Percentiles rank a stretch among this genome's conserved stretches.
Evolutionary conservation across 192 early-diverging fungal genomes (phyloP).

Genomic region (Linderina pennispora): DNA sequence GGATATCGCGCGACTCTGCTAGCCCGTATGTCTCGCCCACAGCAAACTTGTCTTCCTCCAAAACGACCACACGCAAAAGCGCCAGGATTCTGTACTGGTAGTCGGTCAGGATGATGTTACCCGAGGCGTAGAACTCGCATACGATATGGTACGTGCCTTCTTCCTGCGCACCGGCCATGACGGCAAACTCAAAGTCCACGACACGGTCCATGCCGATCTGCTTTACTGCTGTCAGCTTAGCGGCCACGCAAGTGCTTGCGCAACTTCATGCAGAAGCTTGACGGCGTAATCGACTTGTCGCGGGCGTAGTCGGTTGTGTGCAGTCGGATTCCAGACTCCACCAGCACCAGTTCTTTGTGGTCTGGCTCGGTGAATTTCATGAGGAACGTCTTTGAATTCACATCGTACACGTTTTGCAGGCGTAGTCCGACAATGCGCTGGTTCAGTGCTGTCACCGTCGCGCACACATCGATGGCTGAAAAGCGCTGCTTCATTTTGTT

Average conservation of each 20-base stretch:
- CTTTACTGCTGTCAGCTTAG: slow-evolving; percentile 64
- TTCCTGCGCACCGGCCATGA: slow-evolving; percentile 17
- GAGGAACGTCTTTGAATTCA: slow-evolving; percentile 82
- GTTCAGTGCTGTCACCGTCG: slow-evolving; percentile 65
- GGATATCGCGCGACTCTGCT: slow-evolving; percentile 38
- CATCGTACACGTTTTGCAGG: slow-evolving; percentile 94
- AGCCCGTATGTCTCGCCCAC: slow-evolving; percentile 74
- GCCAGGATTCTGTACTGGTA: slow-evolving; percentile 77
- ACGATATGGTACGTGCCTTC: slow-evolving; percentile 65
- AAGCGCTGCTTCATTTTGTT: slow-evolving; percentile 80
- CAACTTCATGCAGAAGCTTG: slow-evolving; percentile 83
- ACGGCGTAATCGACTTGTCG: slow-evolving; percentile 82
- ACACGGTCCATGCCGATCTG: slow-evolving; percentile 91
- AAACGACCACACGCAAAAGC: slow-evolving; percentile 80
- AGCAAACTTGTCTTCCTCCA: slow-evolving; percentile 67
- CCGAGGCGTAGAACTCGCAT: slow-evolving; percentile 75
- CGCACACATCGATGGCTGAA: slow-evolving; percentile 81
- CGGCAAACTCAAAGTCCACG: slow-evolving; percentile 89
- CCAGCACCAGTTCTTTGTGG: slow-evolving; percentile 75
- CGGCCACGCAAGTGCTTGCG: slow-evolving; percentile 88
- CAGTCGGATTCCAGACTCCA: slow-evolving; percentile 91
- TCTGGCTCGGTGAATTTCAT: slow-evolving; percentile 93
- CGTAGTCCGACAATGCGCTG: slow-evolving; percentile 73
- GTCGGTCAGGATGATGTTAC: slow-evolving; percentile 95
- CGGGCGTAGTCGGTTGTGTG: slow-evolving; percentile 87